phyloP scores from a whole-genome alignment of 495 filamentous ascomycete genomes.

The Rostrohypoxylon terebratum region DNA sequence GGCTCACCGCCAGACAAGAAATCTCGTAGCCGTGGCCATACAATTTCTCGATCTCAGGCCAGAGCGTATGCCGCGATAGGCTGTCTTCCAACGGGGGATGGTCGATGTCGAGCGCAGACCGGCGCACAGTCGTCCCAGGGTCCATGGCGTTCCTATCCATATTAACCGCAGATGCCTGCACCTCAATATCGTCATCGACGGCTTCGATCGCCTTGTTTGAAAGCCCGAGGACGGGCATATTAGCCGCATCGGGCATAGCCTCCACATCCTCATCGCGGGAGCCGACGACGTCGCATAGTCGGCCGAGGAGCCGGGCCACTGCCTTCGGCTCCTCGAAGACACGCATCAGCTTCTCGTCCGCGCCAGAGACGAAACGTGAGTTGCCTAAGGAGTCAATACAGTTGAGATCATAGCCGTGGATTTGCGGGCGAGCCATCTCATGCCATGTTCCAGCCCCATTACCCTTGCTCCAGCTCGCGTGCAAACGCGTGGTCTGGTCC shows the following conservation, averaged over 20 bases:
- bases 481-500: conserved; percentile 95
- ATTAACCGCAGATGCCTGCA: conserved; percentile 35
- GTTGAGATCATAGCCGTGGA: conserved; percentile 98
- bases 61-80: conserved; percentile 88
- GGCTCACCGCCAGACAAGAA: conserved; percentile 83
- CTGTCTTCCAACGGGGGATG: conserved; percentile 91
- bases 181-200: conserved; percentile 63
- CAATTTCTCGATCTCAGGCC: conserved; percentile 95
- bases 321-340: conserved; percentile 93
- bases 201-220: conserved; percentile 92
- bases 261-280: conserved; percentile 47
- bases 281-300: conserved; percentile 70
- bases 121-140: conserved; percentile 55
- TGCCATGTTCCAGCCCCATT: conserved; percentile 75
- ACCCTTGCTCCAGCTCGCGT: conserved; percentile 78
- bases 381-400: conserved; percentile 81
- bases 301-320: conserved; percentile 77
- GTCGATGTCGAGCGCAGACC: conserved; percentile 61
- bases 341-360: conserved; percentile 95
- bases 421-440: conserved; percentile 94
- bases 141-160: conserved; percentile 56
- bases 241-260: conserved; percentile 83
- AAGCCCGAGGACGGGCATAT: conserved; percentile 92
- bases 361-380: conserved; percentile 88
- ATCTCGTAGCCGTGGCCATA: conserved; percentile 99